Evolutionary conservation across 225 moss, liverwort and hornwort genomes (phyloP), one percentile per base, ranked within the genome.

Genomic region (Marchantia paleacea): DNA sequence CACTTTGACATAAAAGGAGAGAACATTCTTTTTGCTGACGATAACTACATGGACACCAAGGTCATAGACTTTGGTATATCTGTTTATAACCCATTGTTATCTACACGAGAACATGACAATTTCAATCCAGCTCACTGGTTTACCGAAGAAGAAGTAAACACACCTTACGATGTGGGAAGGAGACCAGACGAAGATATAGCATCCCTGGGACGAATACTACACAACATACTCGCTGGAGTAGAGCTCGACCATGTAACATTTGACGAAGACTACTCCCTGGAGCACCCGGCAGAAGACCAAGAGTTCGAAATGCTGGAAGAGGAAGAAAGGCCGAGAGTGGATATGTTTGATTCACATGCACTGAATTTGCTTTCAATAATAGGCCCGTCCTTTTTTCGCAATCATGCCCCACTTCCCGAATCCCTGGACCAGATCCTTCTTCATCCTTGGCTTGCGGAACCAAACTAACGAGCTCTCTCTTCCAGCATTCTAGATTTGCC

Each of bases 391-490:
- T 49, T 49, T 0, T 78, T 63, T 10, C 51, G 64, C 13, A 62
- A 48, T 12, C 51, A 26, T 6, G 48, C 26, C 8, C 50, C 4
- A 24, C 1, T 75, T 29, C 4, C 3, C 47, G 3, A 14, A 24
- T 64, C 39, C 39, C 18, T 19, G 49, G 77, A 78, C 48, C 18
- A 63, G 24, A 65, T 78, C 12, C 30, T 47, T 51, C 30, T 47
- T 12, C 77, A 78, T 78, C 77, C 77, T n/a, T 78, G 77, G 77
- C 51, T 78, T 57, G 60, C 76, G 6, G 76, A 54, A 62, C 12
- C 13, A 26, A 7, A 28, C 15, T 39, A 39, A 39, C 52, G 16
- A 10, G 24, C 24, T 39, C 25, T n/a, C 12, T 30, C 25, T n/a
- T 12, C 4, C 58, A 76, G 10, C 10, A 39, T 30, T 12, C 39